phyloP scores from a whole-genome alignment of 495 filamentous ascomycete species.

The Penicillium alfredii region DNA sequence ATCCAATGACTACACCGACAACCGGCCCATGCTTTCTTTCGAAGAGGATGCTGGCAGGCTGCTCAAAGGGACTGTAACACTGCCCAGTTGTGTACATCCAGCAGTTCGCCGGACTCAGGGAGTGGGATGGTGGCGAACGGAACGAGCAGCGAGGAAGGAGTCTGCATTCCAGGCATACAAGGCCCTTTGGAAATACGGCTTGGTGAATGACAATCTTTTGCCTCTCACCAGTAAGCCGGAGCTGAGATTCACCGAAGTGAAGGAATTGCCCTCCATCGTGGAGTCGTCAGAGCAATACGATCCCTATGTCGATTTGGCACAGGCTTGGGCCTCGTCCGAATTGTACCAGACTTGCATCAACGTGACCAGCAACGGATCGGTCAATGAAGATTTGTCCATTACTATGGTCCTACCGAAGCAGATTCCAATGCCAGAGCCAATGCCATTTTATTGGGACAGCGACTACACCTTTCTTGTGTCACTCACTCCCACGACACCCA shows the following conservation, averaged over 20 bases:
- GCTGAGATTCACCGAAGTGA: slow-evolving; percentile 8
- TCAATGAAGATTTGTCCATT: slow-evolving; percentile 29
- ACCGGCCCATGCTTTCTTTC: slow-evolving; percentile 44
- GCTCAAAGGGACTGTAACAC: slow-evolving; percentile 43
- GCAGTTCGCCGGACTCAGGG: slow-evolving; percentile 53
- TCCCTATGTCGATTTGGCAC: slow-evolving; percentile 60
- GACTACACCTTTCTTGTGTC: slow-evolving; percentile 35
- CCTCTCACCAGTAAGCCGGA: slow-evolving; percentile 42
- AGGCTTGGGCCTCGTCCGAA: slow-evolving; percentile 42
- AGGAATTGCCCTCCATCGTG: slow-evolving; percentile 26
- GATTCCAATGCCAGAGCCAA: slow-evolving; percentile 34
- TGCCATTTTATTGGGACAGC: slow-evolving; percentile 47
- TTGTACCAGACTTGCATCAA: slow-evolving; percentile 29
- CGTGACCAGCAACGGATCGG: slow-evolving; percentile 25
- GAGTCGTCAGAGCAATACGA: slow-evolving; percentile 52
- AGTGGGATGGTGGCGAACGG: slow-evolving; percentile 55
- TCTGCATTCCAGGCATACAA: slow-evolving; percentile 79
- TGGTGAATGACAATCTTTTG: slow-evolving; percentile 76
- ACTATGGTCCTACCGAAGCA: slow-evolving; percentile 41
- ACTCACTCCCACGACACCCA: slow-evolving; percentile 22
- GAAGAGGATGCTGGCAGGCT: slow-evolving; percentile 16
- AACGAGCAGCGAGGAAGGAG: slow-evolving; percentile 72
- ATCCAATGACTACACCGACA: slow-evolving; percentile 47
- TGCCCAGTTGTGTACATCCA: slow-evolving; percentile 66
- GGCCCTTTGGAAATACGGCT: slow-evolving; percentile 58